phyloP scores from a whole-genome alignment of 1,284 basidiomycete species.

The Coniferiporia weirii region DNA sequence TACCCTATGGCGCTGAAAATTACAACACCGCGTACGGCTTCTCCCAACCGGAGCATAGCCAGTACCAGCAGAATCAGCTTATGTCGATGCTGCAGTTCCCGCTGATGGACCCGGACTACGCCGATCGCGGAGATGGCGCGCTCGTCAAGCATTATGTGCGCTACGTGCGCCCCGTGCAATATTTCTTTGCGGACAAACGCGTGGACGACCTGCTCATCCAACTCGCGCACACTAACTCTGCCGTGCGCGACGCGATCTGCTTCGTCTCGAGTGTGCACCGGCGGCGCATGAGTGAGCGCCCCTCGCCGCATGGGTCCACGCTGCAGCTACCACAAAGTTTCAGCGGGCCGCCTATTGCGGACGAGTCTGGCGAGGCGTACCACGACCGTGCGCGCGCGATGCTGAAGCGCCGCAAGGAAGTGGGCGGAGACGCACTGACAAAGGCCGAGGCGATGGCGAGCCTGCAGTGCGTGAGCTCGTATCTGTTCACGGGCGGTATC shows the following conservation, averaged over 20 bases:
- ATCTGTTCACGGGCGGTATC: constrained; percentile 67
- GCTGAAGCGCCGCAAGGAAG: neutral
- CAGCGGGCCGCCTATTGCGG: neutral
- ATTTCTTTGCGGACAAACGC: constrained; percentile 52
- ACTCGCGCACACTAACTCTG: constrained; percentile 40
- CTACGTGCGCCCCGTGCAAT: constrained; percentile 58
- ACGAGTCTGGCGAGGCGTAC: constrained; percentile 1
- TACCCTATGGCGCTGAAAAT: neutral
- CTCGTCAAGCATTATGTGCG: constrained; percentile 41
- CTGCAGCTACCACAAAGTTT: neutral
- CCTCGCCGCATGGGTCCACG: neutral
- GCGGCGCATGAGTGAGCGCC: constrained; percentile 26
- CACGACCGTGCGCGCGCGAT: neutral
- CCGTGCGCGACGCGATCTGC: constrained; percentile 49
- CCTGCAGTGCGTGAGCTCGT: constrained; percentile 64
- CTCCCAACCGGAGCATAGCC: neutral
- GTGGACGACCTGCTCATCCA: constrained; percentile 37
- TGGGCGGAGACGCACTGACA: neutral
- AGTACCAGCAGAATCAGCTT: neutral
- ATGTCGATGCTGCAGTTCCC: neutral
- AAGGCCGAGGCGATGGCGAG: constrained; percentile 63
- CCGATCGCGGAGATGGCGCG: constrained; percentile 28
- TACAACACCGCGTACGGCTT: neutral
- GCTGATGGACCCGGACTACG: constrained; percentile 1
- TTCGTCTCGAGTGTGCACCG: constrained; percentile 51